Conservation (phyloP, 2,329 filamentous ascomycete species). For the Plenodomus tracheiphilus region DNA sequence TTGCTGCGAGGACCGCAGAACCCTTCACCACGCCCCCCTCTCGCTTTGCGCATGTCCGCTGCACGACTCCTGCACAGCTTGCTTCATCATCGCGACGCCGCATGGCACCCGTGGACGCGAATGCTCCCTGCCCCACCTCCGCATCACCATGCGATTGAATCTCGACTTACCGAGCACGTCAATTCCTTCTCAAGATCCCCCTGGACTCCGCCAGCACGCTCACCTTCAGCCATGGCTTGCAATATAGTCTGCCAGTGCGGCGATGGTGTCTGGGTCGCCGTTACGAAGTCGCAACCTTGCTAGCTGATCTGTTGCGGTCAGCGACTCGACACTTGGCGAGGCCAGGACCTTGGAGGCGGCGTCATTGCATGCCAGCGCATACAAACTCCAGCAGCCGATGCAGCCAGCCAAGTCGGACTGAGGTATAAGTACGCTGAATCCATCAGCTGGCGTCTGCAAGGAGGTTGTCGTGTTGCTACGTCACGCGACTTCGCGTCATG, state of each 20-base stretch:
- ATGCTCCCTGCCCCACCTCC: neutral
- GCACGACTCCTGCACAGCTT: neutral
- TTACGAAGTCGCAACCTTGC: constrained; percentile 9
- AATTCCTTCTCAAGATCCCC: constrained; percentile 88
- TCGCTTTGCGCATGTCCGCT: neutral
- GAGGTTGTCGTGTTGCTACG: neutral
- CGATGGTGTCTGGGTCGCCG: neutral
- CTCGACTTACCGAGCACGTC: constrained; percentile 80
- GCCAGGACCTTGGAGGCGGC: constrained; percentile 6
- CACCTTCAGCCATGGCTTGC: constrained; percentile 38
- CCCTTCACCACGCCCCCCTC: neutral
- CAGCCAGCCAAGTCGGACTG: neutral
- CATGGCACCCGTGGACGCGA: neutral
- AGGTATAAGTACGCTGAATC: neutral
- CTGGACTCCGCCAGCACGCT: constrained; percentile 48
- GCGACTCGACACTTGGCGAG: constrained; percentile 20
- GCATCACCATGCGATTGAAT: constrained; percentile 13
- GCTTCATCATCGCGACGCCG: neutral
- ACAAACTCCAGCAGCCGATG: neutral
- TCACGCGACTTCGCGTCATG: constrained; percentile 19
- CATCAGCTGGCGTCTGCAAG: neutral
- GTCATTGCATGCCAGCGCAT: constrained; percentile 20
- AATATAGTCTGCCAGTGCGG: neutral
- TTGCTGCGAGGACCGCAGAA: neutral
- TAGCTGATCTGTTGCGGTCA: constrained; percentile 21